Evolutionary conservation across 305 asterid species (phyloP).

Genomic region (Ajuga reptans): DNA sequence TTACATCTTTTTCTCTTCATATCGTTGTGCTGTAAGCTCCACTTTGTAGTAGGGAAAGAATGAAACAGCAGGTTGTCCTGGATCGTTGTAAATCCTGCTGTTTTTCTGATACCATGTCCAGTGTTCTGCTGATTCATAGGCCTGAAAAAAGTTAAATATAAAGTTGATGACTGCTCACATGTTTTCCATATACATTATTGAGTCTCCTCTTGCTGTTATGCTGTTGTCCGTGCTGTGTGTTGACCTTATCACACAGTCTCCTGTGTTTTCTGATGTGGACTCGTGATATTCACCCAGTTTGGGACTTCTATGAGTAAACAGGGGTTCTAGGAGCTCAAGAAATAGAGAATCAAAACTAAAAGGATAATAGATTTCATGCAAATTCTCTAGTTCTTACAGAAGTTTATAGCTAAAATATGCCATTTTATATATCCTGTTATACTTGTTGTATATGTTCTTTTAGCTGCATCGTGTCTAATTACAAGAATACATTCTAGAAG

Average conservation of each 20-base stretch:
- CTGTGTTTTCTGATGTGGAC: neutral
- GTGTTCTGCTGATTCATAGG: neutral
- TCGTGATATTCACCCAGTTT: neutral
- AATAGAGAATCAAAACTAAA: neutral
- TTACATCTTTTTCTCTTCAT: neutral
- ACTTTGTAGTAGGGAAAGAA: neutral
- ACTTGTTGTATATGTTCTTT: neutral
- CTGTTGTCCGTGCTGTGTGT: slow-evolving; percentile 9
- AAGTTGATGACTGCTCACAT: neutral
- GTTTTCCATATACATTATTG: neutral
- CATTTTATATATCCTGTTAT: neutral
- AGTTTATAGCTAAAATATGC: neutral
- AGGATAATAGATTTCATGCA: slow-evolving; percentile 4
- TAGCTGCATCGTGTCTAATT: neutral
- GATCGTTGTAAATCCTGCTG: neutral
- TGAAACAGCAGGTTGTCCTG: slow-evolving; percentile 1
- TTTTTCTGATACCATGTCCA: neutral
- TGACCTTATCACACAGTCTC: neutral
- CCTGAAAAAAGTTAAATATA: neutral
- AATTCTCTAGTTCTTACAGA: neutral
- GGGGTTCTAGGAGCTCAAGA: neutral
- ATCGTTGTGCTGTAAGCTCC: slow-evolving; percentile 10
- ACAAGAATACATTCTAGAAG: neutral
- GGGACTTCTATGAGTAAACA: neutral
- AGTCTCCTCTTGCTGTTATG: slow-evolving; percentile 2